Evolutionary conservation across 2,329 filamentous ascomycete species (phyloP).

Genomic region (Nemania sp.): DNA sequence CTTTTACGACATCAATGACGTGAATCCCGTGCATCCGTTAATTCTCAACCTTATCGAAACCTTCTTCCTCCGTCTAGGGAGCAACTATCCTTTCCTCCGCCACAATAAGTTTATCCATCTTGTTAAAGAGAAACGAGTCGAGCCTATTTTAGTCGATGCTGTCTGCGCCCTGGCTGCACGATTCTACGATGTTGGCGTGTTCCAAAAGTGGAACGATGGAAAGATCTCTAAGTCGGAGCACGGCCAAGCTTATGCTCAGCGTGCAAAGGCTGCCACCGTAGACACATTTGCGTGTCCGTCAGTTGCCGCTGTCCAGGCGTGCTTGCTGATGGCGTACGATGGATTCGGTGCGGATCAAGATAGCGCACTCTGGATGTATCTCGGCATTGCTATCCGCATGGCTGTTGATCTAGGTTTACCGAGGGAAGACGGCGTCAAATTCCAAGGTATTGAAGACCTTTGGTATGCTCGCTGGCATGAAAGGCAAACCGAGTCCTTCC

Average conservation of each 20-base stretch:
- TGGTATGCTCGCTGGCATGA: slow-evolving; percentile 61
- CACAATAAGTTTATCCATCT: slow-evolving; percentile 78
- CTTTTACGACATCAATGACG: slow-evolving; percentile 80
- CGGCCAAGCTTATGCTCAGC: slow-evolving; percentile 81
- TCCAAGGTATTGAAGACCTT: slow-evolving; percentile 66
- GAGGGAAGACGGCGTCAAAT: slow-evolving; percentile 79
- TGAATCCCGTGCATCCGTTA: slow-evolving; percentile 76
- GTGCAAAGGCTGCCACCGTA: slow-evolving; percentile 84
- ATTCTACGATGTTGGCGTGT: slow-evolving; percentile 75
- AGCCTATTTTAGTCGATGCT: slow-evolving; percentile 87
- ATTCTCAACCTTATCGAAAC: slow-evolving; percentile 82
- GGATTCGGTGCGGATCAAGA: slow-evolving; percentile 90
- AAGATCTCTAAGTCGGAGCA: slow-evolving; percentile 72
- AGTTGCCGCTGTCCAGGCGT: slow-evolving; percentile 85
- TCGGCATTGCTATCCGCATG: slow-evolving; percentile 88
- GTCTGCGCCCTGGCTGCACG: slow-evolving; percentile 85
- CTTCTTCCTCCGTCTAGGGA: slow-evolving; percentile 85
- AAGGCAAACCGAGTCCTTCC: slow-evolving; percentile 45
- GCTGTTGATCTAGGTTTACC: slow-evolving; percentile 84
- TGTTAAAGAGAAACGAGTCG: slow-evolving; percentile 82
- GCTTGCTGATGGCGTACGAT: slow-evolving; percentile 85
- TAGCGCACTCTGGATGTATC: slow-evolving; percentile 93
- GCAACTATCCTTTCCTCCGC: slow-evolving; percentile 86
- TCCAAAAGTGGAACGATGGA: slow-evolving; percentile 62
- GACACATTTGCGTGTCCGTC: slow-evolving; percentile 87